Evolutionary conservation across 495 filamentous ascomycete species (phyloP).

Genomic region (Podospora conica): DNA sequence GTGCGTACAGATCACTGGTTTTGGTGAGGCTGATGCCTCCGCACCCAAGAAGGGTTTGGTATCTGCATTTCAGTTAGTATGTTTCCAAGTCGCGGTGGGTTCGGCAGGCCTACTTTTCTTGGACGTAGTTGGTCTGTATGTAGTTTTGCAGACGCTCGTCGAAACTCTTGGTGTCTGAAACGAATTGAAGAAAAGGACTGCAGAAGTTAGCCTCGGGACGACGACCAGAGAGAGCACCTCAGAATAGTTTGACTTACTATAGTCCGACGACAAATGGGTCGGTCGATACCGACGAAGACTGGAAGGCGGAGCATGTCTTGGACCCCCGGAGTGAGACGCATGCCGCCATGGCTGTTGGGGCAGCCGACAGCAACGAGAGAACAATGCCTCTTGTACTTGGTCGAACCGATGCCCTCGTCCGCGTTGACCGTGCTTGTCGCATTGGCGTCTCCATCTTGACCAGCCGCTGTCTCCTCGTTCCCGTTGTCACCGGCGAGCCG

Average conservation of each 20-base stretch:
- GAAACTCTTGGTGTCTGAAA: constrained; percentile 69
- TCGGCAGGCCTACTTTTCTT: constrained; percentile 56
- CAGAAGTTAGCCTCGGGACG: not conserved
- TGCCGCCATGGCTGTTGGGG: constrained; percentile 26
- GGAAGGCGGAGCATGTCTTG: constrained; percentile 77
- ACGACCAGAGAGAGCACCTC: not conserved
- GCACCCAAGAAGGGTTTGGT: constrained; percentile 74
- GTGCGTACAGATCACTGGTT: constrained; percentile 81
- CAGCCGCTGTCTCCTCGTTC: not conserved
- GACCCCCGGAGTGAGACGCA: constrained; percentile 81
- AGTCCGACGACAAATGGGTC: constrained; percentile 53
- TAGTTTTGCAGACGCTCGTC: constrained; percentile 70
- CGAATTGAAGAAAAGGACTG: constrained; percentile 83
- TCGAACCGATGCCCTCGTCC: constrained; percentile 7
- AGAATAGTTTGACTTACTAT: constrained; percentile 53
- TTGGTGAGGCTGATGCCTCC: constrained; percentile 68
- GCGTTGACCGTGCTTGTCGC: constrained; percentile 2
- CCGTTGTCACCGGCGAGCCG: constrained; percentile 2
- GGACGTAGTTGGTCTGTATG: constrained; percentile 65
- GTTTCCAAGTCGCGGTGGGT: constrained; percentile 7
- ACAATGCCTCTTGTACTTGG: constrained; percentile 10
- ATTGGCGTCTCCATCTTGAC: constrained; percentile 10
- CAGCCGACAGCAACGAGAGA: constrained; percentile 18
- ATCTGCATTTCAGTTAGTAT: constrained; percentile 43
- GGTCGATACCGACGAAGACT: constrained; percentile 73